phyloP scores from a whole-genome alignment of 2,329 filamentous ascomycete genomes.

The Cladosporium sp. region DNA sequence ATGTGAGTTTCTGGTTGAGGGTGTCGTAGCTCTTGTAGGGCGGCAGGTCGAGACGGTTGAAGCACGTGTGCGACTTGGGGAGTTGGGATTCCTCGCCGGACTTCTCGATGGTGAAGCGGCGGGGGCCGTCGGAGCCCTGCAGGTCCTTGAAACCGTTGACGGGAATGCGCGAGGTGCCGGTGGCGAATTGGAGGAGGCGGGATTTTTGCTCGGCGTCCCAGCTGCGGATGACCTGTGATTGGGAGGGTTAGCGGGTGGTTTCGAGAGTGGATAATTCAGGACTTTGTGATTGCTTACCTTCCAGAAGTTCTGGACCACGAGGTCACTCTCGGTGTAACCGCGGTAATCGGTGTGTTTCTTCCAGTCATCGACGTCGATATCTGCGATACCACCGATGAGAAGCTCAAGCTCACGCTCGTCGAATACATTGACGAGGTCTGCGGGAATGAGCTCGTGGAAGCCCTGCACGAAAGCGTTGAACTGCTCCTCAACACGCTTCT shows the following conservation, averaged over 20 bases:
- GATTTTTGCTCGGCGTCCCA: slow-evolving; percentile 99
- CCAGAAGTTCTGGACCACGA: slow-evolving; percentile 99
- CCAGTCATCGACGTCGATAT: slow-evolving; percentile 99
- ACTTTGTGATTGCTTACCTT: slow-evolving; percentile 51
- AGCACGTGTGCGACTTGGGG: slow-evolving; percentile 97
- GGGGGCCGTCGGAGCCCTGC: slow-evolving; percentile 90
- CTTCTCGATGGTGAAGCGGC: slow-evolving; percentile 97
- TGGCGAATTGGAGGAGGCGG: slow-evolving; percentile 90
- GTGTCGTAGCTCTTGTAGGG: slow-evolving; percentile 85
- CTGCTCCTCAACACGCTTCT: slow-evolving; percentile 96
- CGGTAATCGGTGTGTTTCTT: slow-evolving; percentile 99
- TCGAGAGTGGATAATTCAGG: neutral
- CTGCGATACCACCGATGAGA: slow-evolving; percentile 97
- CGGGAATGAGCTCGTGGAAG: slow-evolving; percentile 95
- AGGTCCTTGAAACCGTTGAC: slow-evolving; percentile 99
- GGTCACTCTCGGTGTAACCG: slow-evolving; percentile 94
- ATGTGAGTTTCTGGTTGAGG: slow-evolving; percentile 84
- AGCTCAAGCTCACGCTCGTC: slow-evolving; percentile 96
- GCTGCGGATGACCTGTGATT: slow-evolving; percentile 65
- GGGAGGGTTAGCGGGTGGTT: slow-evolving; percentile 17
- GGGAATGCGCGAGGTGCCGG: slow-evolving; percentile 93
- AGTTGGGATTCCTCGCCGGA: slow-evolving; percentile 84
- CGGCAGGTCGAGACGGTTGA: slow-evolving; percentile 93
- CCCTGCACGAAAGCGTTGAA: slow-evolving; percentile 97
- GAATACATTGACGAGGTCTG: slow-evolving; percentile 96